phyloP scores from a whole-genome alignment of 257 asterid species.

The Cordia subcordata region DNA sequence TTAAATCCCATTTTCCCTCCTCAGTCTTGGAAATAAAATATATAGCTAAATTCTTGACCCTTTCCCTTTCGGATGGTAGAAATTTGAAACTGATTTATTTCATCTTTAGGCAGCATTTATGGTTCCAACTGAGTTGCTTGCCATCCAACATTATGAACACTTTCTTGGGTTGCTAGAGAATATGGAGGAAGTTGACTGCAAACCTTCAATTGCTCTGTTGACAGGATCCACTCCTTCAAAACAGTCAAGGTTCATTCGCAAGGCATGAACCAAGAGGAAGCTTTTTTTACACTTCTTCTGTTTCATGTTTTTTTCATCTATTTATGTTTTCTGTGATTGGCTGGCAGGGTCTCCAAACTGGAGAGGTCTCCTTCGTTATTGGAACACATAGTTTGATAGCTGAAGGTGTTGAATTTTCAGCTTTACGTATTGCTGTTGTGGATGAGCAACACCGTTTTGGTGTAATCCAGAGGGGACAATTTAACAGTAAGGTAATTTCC shows the following conservation, averaged over 20 bases:
- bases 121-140: constrained; percentile 98
- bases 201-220: constrained; percentile 74
- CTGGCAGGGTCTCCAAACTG: constrained; percentile 71
- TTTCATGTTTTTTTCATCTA: background rate
- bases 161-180: constrained; percentile 64
- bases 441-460: constrained; percentile 99
- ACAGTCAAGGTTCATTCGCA: constrained; percentile 62
- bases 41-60: no score
- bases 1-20: no score
- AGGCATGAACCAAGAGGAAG: constrained; percentile 32
- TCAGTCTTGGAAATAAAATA: no score
- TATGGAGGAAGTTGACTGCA: constrained; percentile 34
- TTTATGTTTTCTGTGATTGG: constrained; percentile 22
- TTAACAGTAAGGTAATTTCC: constrained; percentile 82
- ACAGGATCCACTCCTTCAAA: constrained; percentile 85
- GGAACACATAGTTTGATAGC: constrained; percentile 92
- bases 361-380: constrained; percentile 83
- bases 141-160: constrained; percentile 84
- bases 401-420: constrained; percentile 79
- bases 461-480: constrained; percentile 92
- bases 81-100: constrained; percentile 6
- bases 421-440: constrained; percentile 81
- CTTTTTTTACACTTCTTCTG: background rate
- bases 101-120: constrained; percentile 87
- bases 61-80: no score